A percentile compares a stretch with the other conserved stretches of the same genome.
Evolutionary conservation across 345 rosid species (phyloP).

Genomic region (Erysimum cheiranthoides): DNA sequence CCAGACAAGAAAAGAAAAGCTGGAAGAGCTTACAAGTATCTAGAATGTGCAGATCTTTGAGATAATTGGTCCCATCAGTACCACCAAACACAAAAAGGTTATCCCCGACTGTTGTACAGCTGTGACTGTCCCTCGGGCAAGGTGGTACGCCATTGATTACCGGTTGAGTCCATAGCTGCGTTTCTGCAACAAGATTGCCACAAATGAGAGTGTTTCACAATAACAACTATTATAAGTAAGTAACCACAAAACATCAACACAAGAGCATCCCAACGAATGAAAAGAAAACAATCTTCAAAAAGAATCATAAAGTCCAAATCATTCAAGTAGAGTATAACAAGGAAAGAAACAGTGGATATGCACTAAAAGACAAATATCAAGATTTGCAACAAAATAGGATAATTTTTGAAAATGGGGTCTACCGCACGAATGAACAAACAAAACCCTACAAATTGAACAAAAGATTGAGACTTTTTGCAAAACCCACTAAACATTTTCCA

Average conservation of each 20-base stretch:
- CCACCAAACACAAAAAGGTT: constrained; percentile 90
- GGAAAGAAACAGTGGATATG: constrained; percentile 1
- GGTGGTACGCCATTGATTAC: constrained; percentile 71
- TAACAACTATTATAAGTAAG: background rate
- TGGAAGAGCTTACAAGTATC: constrained; percentile 72
- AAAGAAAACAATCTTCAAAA: background rate
- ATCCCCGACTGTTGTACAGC: constrained; percentile 78
- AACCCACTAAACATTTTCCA: constrained; percentile 20
- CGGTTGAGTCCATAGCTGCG: constrained; percentile 83
- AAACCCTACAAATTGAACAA: background rate
- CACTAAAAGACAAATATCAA: constrained; percentile 15
- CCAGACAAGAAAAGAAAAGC: background rate
- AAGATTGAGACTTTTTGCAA: constrained; percentile 33
- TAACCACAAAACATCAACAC: constrained; percentile 18
- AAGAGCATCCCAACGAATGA: constrained; percentile 11
- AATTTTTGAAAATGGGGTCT: constrained; percentile 25
- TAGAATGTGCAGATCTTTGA: constrained; percentile 81
- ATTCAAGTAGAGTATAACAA: background rate
- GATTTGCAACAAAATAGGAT: constrained; percentile 12
- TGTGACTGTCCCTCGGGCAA: constrained; percentile 89
- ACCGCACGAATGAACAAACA: constrained; percentile 27
- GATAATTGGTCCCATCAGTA: constrained; percentile 79
- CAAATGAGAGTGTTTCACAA: constrained; percentile 17
- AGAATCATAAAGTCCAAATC: background rate
- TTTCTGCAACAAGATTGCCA: constrained; percentile 53